Percentiles rank a stretch among this genome's conserved stretches.
Evolutionary conservation across 495 filamentous ascomycete genomes (phyloP).

Genomic region (Neurospora sp.): DNA sequence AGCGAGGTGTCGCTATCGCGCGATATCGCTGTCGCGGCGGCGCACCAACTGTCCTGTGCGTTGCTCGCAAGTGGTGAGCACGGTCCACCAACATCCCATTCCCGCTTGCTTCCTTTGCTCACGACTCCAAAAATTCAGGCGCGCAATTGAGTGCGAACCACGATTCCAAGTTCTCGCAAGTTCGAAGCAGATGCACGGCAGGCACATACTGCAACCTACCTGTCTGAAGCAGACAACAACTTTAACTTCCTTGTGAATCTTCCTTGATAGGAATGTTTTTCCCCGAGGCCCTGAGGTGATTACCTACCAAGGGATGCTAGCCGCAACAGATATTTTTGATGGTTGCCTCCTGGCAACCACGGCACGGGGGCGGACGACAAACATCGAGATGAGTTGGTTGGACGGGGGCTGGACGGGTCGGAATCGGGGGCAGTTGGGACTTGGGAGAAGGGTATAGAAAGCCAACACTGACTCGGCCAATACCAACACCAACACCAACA

Average conservation of each 20-base stretch:
- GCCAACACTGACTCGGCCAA: neutral
- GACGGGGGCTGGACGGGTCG: neutral
- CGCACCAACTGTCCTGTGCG: neutral
- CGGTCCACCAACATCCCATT: neutral
- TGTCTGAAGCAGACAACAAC: neutral
- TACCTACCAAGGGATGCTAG: neutral
- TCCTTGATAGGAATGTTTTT: neutral
- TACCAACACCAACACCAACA: neutral
- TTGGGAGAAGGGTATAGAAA: neutral
- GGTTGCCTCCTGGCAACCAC: neutral
- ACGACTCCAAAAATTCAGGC: neutral
- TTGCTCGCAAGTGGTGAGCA: neutral
- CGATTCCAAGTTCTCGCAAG: neutral
- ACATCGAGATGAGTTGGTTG: neutral
- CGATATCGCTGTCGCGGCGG: neutral
- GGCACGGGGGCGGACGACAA: neutral
- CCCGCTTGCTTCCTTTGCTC: neutral
- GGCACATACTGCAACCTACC: neutral
- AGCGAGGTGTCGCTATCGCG: neutral
- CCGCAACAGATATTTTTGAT: neutral
- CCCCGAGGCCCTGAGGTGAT: neutral
- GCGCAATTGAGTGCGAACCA: neutral
- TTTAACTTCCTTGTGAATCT: neutral
- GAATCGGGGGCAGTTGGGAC: neutral
- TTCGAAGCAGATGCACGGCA: neutral